phyloP scores from a whole-genome alignment of 306 rosid genomes.

The Sicyos baderoa region DNA sequence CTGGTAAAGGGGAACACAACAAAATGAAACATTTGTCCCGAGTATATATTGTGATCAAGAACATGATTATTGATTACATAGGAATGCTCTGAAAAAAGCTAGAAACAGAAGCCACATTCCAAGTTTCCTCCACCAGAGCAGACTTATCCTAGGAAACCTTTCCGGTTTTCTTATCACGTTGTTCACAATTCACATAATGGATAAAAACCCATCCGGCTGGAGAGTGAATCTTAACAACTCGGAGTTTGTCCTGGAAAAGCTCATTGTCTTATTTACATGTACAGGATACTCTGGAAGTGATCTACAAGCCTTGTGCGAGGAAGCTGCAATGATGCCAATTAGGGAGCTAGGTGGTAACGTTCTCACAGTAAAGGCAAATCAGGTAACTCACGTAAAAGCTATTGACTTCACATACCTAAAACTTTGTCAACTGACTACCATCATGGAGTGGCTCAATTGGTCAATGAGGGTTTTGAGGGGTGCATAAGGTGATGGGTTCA shows the following conservation, averaged over 20 bases:
- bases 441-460: too few relatives aligned
- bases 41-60: background rate
- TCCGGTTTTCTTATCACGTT: background rate
- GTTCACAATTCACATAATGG: background rate
- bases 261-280: conserved; percentile 16
- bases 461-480: too few relatives aligned
- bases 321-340: conserved; percentile 99
- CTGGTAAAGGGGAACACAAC: background rate
- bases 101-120: background rate
- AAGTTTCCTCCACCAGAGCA: background rate
- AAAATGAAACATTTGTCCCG: background rate
- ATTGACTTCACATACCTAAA: background rate
- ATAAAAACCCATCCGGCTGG: background rate
- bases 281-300: conserved; percentile 97
- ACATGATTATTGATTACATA: background rate
- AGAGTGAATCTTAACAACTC: background rate
- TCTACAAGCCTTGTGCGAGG: conserved; percentile 96
- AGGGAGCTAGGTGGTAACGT: conserved; percentile 83
- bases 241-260: background rate
- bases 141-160: background rate
- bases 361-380: conserved; percentile 73
- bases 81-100: conserved; percentile 5
- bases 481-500: too few relatives aligned
- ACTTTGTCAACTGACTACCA: background rate
- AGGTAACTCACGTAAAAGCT: conserved; percentile 35